A percentile compares a stretch with the other conserved stretches of the same genome.
Evolutionary conservation across 768 basidiomycete species (phyloP).

Genomic region (Cubamyces sp.): DNA sequence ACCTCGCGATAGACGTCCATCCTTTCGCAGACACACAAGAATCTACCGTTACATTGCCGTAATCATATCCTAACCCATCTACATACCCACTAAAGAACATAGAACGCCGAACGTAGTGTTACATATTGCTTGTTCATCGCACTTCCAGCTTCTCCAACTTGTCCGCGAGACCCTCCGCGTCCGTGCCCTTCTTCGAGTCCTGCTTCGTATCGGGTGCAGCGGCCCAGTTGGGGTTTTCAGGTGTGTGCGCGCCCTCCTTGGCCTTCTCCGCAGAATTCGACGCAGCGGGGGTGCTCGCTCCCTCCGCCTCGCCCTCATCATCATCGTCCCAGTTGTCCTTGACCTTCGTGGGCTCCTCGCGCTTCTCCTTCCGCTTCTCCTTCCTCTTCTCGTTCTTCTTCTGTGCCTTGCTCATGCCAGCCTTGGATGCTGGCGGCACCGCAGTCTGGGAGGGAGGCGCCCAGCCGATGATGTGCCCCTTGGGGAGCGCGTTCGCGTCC

Average conservation of each 20-base stretch:
- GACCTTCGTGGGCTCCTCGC: slow-evolving; percentile 58
- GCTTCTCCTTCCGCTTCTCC: slow-evolving; percentile 60
- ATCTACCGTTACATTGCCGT: slow-evolving; percentile 11
- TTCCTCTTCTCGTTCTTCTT: slow-evolving; percentile 85
- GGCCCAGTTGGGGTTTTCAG: slow-evolving; percentile 31
- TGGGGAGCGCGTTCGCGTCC: slow-evolving; percentile 65
- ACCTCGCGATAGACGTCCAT: no score
- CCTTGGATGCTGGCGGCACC: slow-evolving; percentile 36
- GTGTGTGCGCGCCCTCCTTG: slow-evolving; percentile 31
- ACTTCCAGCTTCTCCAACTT: slow-evolving; percentile 64
- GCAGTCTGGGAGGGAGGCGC: slow-evolving; percentile 54
- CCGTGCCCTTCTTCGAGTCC: slow-evolving; percentile 26
- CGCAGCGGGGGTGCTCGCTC: neutral
- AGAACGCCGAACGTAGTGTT: slow-evolving; percentile 8
- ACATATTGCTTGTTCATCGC: slow-evolving; percentile 39
- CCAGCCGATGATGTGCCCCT: slow-evolving; percentile 87
- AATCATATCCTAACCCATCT: slow-evolving; percentile 23
- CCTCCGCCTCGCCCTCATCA: slow-evolving; percentile 40
- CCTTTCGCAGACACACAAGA: slow-evolving; percentile 4
- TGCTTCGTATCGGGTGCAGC: slow-evolving; percentile 27
- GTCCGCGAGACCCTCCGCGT: slow-evolving; percentile 45
- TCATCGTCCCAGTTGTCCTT: slow-evolving; percentile 83
- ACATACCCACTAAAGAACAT: slow-evolving; percentile 24
- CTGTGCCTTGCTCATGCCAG: slow-evolving; percentile 47
- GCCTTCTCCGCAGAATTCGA: neutral